Base-by-base conservation (phyloP, 345 rosid genomes). In the Hirschfeldia incana region DNA sequence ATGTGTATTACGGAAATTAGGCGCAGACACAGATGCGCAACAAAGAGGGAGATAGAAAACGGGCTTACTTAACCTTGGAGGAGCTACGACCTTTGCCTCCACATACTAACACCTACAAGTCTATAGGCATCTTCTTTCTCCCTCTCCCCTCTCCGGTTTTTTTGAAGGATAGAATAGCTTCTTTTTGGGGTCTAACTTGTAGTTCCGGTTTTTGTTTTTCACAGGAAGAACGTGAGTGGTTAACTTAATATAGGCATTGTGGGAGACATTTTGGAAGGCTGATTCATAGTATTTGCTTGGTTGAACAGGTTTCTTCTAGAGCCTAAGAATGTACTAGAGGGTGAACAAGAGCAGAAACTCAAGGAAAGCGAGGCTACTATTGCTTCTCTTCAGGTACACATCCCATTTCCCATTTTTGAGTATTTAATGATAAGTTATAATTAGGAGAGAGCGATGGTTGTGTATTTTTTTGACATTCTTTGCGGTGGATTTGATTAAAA, bases 181-280 rank as follows among this genome's bases (percentile, higher is more conserved):
- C 21, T 21, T 21, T 21, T 21, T 21, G 21, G 21, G 21, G 26
- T 44, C 77, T 77, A 66, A 67, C 16, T 13, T 36, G 9, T 46
- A 12, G 57, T 13, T 49, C n/a, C 57, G 39, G 26, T 21, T 21
- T 21, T 21, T 21, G 21, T 21, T 21, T 21, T 83, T 84, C 88
- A 85, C 98, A 93, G 98, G 98, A 79, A 88, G 98, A 87, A 95
- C 90, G 98, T 95, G 90, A 93, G 99, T 87, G 62, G 13, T 36
- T 63, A 6, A 16, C 6, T 70, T 55, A 62, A 11, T 75, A 69
- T 21, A 21, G 21, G 21, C 21, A 21, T 21, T 21, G 21, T 21
- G 1, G 21, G 21, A 21, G 21, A 21, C 21, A 21, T 21, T 21
- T 21, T 21, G 21, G 0, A 21, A 21, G 21, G 21, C 21, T 21